phyloP scores from a whole-genome alignment of 164 flowering plant genomes.

The Vitis cinerea region DNA sequence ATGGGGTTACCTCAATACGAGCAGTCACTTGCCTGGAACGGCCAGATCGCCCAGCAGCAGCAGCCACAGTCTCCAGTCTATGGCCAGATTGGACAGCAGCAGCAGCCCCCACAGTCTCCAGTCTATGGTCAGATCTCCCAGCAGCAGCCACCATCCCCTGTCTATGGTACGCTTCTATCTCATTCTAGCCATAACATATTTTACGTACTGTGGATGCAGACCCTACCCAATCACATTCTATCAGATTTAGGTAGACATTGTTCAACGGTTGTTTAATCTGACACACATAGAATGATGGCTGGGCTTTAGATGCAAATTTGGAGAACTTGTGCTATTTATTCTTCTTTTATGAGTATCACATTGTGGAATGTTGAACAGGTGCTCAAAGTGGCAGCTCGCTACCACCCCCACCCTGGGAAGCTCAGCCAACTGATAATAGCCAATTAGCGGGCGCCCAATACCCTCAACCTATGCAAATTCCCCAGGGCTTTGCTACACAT shows the following conservation, averaged over 20 bases:
- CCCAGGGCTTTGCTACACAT: slow-evolving; percentile 33
- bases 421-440: slow-evolving; percentile 40
- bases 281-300: too few species aligned
- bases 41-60: slow-evolving; percentile 50
- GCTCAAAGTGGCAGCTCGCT: slow-evolving; percentile 48
- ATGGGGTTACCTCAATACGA: slow-evolving; percentile 39
- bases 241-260: neutral
- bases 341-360: neutral
- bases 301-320: neutral
- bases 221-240: neutral
- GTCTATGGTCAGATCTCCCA: slow-evolving; percentile 51
- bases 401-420: slow-evolving; percentile 99
- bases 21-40: slow-evolving; percentile 67
- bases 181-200: neutral
- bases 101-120: slow-evolving; percentile 32
- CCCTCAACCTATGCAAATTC: slow-evolving; percentile 43
- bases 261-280: too few species aligned
- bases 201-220: neutral
- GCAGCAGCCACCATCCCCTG: slow-evolving; percentile 52
- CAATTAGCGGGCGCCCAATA: slow-evolving; percentile 23
- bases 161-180: slow-evolving; percentile 32
- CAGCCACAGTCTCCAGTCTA: slow-evolving; percentile 4
- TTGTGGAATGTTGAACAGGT: slow-evolving; percentile 29
- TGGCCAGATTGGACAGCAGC: slow-evolving; percentile 7
- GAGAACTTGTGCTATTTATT: neutral